phyloP scores from a whole-genome alignment of 2,329 filamentous ascomycete species.

The Seiridium cupressi region DNA sequence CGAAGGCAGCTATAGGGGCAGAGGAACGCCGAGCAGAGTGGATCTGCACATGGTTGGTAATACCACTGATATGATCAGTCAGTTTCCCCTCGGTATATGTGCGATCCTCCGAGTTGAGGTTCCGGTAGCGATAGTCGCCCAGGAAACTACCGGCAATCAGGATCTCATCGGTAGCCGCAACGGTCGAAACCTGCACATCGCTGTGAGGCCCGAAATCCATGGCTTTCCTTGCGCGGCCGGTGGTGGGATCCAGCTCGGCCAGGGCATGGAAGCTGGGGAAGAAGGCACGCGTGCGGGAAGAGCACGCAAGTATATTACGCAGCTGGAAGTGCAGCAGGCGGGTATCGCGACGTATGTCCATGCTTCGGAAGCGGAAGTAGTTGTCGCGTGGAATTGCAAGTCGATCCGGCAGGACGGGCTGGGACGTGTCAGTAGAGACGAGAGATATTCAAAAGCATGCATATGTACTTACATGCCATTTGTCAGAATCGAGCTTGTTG shows the following conservation, averaged over 20 bases:
- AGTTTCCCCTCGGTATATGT: conserved; percentile 43
- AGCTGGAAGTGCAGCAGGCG: conserved; percentile 65
- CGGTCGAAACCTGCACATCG: conserved; percentile 44
- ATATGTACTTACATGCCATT: conserved; percentile 42
- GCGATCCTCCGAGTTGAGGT: conserved; percentile 38
- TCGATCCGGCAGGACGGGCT: conserved; percentile 25
- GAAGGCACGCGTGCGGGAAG: conserved; percentile 54
- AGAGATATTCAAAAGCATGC: not conserved
- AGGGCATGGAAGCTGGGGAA: conserved; percentile 53
- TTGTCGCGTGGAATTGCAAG: conserved; percentile 38
- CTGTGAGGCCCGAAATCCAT: conserved; percentile 41
- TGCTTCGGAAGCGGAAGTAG: conserved; percentile 58
- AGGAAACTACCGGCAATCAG: conserved; percentile 59
- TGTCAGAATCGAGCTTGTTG: conserved; percentile 47
- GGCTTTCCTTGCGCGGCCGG: conserved; percentile 40
- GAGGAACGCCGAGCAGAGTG: conserved; percentile 51
- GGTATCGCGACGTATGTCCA: conserved; percentile 53
- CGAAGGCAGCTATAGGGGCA: conserved; percentile 55
- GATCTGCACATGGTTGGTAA: conserved; percentile 65
- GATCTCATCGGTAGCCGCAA: conserved; percentile 52
- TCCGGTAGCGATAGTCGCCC: conserved; percentile 52
- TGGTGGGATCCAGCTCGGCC: conserved; percentile 50
- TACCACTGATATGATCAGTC: conserved; percentile 49
- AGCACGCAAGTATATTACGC: conserved; percentile 58
- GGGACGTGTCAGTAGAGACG: not conserved